Evolutionary conservation across 306 rosid genomes (phyloP).

Genomic region (Lathyrus tuberosus): DNA sequence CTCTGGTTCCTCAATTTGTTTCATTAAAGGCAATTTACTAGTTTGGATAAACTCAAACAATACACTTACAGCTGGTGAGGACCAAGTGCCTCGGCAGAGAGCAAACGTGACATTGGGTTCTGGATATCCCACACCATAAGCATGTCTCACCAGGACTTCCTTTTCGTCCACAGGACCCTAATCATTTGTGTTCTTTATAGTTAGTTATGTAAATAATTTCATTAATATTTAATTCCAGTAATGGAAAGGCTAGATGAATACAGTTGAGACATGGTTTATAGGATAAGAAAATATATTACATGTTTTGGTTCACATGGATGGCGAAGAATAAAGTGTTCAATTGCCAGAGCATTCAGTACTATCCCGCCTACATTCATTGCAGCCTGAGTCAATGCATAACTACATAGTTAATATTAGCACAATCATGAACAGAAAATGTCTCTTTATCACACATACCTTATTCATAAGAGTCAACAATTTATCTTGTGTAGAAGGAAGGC

Average conservation of each 20-base stretch:
- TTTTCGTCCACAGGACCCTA: slow-evolving; percentile 69
- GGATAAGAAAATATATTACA: slow-evolving; percentile 8
- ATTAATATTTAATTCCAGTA: background rate
- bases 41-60: background rate
- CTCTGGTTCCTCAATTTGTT: background rate
- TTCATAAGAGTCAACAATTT: slow-evolving; percentile 76
- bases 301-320: slow-evolving; percentile 68
- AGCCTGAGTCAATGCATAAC: slow-evolving; percentile 55
- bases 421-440: slow-evolving; percentile 11
- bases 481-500: slow-evolving; percentile 74
- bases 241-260: background rate
- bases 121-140: slow-evolving; percentile 86
- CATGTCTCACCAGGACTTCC: slow-evolving; percentile 66
- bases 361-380: slow-evolving; percentile 81
- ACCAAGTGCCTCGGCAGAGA: slow-evolving; percentile 89
- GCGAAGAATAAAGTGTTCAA: slow-evolving; percentile 91
- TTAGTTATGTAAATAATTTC: background rate
- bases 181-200: slow-evolving; percentile 16
- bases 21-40: background rate
- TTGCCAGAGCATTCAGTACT: slow-evolving; percentile 88
- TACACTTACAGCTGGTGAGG: slow-evolving; percentile 87
- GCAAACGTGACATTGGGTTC: slow-evolving; percentile 90
- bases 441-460: slow-evolving; percentile 57
- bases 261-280: background rate
- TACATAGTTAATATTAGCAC: slow-evolving; percentile 18